Evolutionary conservation across 108 stramenopile species (phyloP), one percentile per base, ranked within the genome.

Genomic region (Schizochytrium sp.): DNA sequence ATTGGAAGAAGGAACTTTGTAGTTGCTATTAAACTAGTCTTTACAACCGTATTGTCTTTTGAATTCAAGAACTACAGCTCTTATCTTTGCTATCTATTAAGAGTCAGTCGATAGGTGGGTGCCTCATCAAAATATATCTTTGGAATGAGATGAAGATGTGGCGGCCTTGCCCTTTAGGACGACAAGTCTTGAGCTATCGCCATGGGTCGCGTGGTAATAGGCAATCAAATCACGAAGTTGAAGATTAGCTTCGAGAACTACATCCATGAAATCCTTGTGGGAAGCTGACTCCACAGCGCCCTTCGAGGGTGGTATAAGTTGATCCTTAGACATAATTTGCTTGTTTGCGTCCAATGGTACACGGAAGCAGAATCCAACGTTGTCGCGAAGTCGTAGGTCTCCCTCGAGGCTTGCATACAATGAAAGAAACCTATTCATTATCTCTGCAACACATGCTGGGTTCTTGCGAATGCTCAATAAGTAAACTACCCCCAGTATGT

Each of bases 251-350:
- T 49, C 76, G 76, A 49, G 76, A 47, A 55, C 76, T 5, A 83
- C 76, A 49, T 83, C 76, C 76, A 83, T 83, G 47, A 83, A 83
- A 40, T 83, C 76, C 76, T 49, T 55, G 53, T 83, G 76, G 1
- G 50, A 83, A 10, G 55, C 76, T 38, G 50, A 55, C 53, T 83
- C 76, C 28, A 69, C 19, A 12, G 12, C 44, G 15, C 64, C 64
- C 42, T 44, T 15, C 64, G 19, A 38, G 28, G 64, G 42, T 69
- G 8, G 12, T 44, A 15, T 44, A 13, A 8, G 10, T 69, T 7
- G 19, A 69, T 28, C 28, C 28, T 28, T 28, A 28, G 17, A n/a
- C 19, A 17, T n/a, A 17, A 60, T 60, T 17, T 19, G 19, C 59
- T 60, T 60, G 59, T n/a, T n/a, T 60, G 47, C 45, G 5, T 10